Conservation (phyloP, 2,329 filamentous ascomycete genomes). For the Chrysoporthe austroafricana region DNA sequence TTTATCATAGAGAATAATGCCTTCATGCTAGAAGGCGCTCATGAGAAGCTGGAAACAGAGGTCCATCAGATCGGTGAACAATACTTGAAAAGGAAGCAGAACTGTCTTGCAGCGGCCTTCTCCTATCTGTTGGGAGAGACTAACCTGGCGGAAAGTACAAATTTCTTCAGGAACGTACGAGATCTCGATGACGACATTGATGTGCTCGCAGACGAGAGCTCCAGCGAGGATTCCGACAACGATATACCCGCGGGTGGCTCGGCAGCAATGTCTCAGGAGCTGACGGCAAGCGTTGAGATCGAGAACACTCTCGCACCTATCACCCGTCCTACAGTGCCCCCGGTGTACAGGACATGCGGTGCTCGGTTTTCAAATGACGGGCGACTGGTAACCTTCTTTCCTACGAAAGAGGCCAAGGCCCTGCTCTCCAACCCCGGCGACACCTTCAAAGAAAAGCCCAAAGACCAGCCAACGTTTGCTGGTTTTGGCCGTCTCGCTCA, state of each 20-base stretch:
- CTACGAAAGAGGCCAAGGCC: constrained; percentile 66
- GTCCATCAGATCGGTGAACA: constrained; percentile 59
- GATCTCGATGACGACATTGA: constrained; percentile 64
- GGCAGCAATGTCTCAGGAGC: constrained; percentile 65
- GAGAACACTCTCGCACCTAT: constrained; percentile 57
- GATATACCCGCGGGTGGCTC: constrained; percentile 57
- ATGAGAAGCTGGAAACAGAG: constrained; percentile 57
- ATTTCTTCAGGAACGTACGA: constrained; percentile 66
- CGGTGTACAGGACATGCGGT: constrained; percentile 61
- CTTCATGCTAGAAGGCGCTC: constrained; percentile 61
- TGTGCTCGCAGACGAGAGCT: constrained; percentile 73
- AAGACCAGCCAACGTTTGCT: constrained; percentile 59
- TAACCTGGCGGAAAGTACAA: constrained; percentile 62
- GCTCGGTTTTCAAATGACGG: constrained; percentile 66
- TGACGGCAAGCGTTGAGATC: constrained; percentile 57
- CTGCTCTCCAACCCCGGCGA: constrained; percentile 53
- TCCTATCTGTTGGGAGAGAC: constrained; percentile 67
- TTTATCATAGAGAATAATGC: constrained; percentile 66
- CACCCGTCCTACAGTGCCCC: constrained; percentile 58
- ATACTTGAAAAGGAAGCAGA: constrained; percentile 61
- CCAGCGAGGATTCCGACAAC: constrained; percentile 78
- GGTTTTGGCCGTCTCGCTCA: constrained; percentile 60
- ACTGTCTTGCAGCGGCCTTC: constrained; percentile 65
- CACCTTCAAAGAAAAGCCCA: constrained; percentile 51
- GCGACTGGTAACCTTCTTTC: constrained; percentile 69